Percentiles rank a stretch among this genome's conserved stretches.
phyloP scores from a whole-genome alignment of 1,284 basidiomycete species.

The Malassezia sp. region DNA sequence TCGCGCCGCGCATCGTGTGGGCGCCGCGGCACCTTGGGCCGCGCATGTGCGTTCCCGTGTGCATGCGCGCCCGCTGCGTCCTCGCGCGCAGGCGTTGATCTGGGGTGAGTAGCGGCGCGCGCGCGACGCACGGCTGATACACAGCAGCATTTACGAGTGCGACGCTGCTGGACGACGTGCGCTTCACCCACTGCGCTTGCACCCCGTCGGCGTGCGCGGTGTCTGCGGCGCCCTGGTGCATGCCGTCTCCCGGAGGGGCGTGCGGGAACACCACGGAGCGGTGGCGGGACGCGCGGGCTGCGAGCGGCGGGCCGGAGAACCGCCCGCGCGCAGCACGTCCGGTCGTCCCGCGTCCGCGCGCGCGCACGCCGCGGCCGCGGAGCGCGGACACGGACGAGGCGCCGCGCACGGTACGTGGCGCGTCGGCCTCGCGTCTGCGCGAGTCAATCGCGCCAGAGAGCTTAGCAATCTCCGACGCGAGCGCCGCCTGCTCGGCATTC shows the following conservation, averaged over 20 bases:
- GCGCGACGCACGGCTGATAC: constrained; percentile 5
- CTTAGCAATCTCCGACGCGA: constrained; percentile 36
- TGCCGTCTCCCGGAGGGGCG: too few relatives aligned
- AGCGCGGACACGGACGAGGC: too few relatives aligned
- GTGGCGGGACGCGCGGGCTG: constrained; percentile 9
- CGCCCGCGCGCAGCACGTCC: too few relatives aligned
- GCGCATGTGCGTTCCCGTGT: too few relatives aligned
- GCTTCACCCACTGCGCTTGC: constrained; percentile 28
- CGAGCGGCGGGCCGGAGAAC: too few relatives aligned
- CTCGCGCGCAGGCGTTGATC: neutral
- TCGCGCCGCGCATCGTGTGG: constrained; percentile 22
- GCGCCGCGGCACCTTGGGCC: too few relatives aligned
- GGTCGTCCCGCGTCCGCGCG: neutral
- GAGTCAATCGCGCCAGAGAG: constrained; percentile 36
- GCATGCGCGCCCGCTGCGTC: constrained; percentile 6
- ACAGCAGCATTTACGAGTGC: constrained; percentile 26
- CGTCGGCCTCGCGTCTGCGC: too few relatives aligned
- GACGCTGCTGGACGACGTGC: constrained; percentile 33
- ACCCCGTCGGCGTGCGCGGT: neutral
- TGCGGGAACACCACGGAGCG: constrained; percentile 12
- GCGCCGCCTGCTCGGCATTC: constrained; percentile 23
- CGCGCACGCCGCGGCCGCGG: neutral
- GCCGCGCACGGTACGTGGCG: too few relatives aligned
- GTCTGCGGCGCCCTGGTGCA: too few relatives aligned
- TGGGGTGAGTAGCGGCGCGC: neutral